A percentile compares a stretch with the other conserved stretches of the same genome.
Conservation (phyloP, 2,329 filamentous ascomycete species). For the Aspergillus calidoustus region DNA sequence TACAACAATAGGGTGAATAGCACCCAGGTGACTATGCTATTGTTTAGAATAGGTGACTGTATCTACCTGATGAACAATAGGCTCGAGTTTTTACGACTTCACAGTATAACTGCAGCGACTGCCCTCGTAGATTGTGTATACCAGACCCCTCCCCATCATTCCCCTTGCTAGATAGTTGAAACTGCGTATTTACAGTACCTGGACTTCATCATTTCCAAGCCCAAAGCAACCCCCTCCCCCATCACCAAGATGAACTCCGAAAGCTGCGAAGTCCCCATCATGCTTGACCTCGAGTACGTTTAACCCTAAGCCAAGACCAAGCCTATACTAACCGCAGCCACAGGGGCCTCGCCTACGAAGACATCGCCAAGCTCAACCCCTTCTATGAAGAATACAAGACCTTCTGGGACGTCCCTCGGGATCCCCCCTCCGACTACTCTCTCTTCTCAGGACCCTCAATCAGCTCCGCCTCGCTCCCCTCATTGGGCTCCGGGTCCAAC, state of each 20-base stretch:
- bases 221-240: background rate
- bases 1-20: background rate
- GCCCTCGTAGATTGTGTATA: background rate
- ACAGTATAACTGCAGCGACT: background rate
- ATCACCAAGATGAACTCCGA: constrained; percentile 17
- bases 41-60: constrained; percentile 10
- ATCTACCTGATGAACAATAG: constrained; percentile 14
- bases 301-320: background rate
- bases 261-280: constrained; percentile 34
- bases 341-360: constrained; percentile 31
- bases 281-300: constrained; percentile 34
- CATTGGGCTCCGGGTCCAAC: constrained; percentile 14
- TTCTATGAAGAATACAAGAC: constrained; percentile 30
- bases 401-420: constrained; percentile 26
- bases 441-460: constrained; percentile 22
- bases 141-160: background rate
- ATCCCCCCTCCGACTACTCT: constrained; percentile 13
- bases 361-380: constrained; percentile 33
- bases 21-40: constrained; percentile 6
- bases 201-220: background rate
- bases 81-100: background rate
- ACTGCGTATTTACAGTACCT: background rate
- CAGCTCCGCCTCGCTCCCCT: constrained; percentile 26
- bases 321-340: constrained; percentile 16
- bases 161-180: background rate